phyloP scores from a whole-genome alignment of 805 yeast genomes.

The Tetrapisispora namnaoensis region DNA sequence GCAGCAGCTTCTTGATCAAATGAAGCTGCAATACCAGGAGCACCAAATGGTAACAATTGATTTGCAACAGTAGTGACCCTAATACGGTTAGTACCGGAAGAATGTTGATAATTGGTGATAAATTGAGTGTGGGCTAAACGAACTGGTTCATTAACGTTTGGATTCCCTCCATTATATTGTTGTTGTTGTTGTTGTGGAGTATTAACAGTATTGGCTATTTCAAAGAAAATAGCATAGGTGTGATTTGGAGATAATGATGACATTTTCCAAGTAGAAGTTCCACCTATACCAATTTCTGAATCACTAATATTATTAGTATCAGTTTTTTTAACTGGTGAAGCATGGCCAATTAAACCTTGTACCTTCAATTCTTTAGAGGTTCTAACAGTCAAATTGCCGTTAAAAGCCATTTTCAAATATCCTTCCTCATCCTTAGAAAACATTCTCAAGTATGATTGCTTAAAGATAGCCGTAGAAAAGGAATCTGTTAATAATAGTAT shows the following conservation, averaged over 20 bases:
- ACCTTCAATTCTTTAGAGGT: conserved; percentile 80
- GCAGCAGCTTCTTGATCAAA: conserved; percentile 98
- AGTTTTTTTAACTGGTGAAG: conserved; percentile 53
- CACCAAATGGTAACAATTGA: conserved; percentile 41
- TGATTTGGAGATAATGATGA: conserved; percentile 77
- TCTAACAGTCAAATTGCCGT: conserved; percentile 75
- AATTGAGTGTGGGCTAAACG: conserved; percentile 56
- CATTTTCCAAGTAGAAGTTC: conserved; percentile 77
- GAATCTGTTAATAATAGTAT: conserved; percentile 77
- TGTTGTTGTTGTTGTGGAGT: conserved; percentile 2
- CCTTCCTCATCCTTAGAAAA: conserved; percentile 82
- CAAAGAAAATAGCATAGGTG: conserved; percentile 82
- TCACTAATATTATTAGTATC: conserved; percentile 72
- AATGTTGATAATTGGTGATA: conserved; percentile 84
- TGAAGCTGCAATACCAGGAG: conserved; percentile 42
- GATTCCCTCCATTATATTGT: conserved; percentile 2
- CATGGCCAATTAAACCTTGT: conserved; percentile 88
- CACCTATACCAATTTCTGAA: conserved; percentile 86
- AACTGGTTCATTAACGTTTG: conserved; percentile 12
- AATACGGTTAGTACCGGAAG: conserved; percentile 75
- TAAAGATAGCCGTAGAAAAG: conserved; percentile 88
- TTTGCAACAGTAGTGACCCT: conserved; percentile 80
- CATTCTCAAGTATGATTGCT: conserved; percentile 77
- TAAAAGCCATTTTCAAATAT: conserved; percentile 76
- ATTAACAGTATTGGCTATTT: conserved; percentile 38